Percentiles rank a stretch among this genome's conserved stretches.
Evolutionary conservation across 1,284 basidiomycete species (phyloP).

Genomic region (Austroboletus novae-zelandiae): DNA sequence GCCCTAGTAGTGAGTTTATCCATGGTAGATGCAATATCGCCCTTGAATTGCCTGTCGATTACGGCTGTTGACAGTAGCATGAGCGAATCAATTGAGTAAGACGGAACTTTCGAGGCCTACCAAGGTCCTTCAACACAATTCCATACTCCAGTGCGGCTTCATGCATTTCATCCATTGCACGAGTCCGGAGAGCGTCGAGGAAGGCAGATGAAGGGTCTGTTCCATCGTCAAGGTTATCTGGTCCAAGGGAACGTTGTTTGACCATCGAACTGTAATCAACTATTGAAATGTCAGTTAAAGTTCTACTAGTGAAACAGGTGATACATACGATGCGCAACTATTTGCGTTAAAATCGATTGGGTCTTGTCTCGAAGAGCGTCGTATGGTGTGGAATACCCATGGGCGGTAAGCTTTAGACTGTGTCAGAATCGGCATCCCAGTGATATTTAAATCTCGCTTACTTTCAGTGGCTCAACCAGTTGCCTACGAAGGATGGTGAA

Average conservation of each 20-base stretch:
- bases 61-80: slow-evolving; percentile 48
- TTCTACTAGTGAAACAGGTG: slow-evolving; percentile 33
- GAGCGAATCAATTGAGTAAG: not conserved
- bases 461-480: slow-evolving; percentile 70
- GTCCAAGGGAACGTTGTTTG: slow-evolving; percentile 74
- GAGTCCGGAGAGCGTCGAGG: slow-evolving; percentile 73
- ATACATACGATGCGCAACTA: slow-evolving; percentile 64
- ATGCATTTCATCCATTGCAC: slow-evolving; percentile 82
- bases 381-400: slow-evolving; percentile 79
- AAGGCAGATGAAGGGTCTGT: slow-evolving; percentile 70
- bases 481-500: slow-evolving; percentile 40
- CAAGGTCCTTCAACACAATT: slow-evolving; percentile 74
- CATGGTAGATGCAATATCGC: slow-evolving; percentile 78
- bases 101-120: slow-evolving; percentile 33
- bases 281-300: slow-evolving; percentile 16
- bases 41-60: slow-evolving; percentile 82
- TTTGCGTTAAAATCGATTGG: slow-evolving; percentile 79
- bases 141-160: slow-evolving; percentile 77
- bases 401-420: slow-evolving; percentile 52
- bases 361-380: slow-evolving; percentile 80
- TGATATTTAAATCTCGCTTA: slow-evolving; percentile 13
- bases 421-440: slow-evolving; percentile 6
- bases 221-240: slow-evolving; percentile 68
- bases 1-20: slow-evolving; percentile 79
- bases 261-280: slow-evolving; percentile 64